Evolutionary conservation across 805 yeast genomes (phyloP), one percentile per base, ranked within the genome.

Genomic region (Blastobotrys terrestris): DNA sequence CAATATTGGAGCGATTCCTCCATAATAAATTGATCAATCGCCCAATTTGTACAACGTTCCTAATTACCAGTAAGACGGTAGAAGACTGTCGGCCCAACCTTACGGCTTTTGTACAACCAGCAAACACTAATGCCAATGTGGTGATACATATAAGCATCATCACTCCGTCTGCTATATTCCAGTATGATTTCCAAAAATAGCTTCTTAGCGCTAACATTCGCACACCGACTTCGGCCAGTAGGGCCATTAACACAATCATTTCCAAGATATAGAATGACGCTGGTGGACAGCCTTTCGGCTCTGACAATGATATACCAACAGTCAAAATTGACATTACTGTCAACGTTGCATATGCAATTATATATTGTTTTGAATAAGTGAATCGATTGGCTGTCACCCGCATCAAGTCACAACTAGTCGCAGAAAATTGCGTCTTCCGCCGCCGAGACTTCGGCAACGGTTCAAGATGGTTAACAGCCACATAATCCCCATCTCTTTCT

Each of bases 331-430:
- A 54, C 21, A 54, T 39, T 22, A 50, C 14, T 15, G 56, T 54
- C 40, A 54, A 31, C 2, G 48, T 11, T 3, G 51, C 22, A 48
- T 54, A 54, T 14, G 42, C 53, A n/a, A 54, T 31, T 18, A 54
- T 54, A 35, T 54, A 54, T 44, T 54, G 54, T 42, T 45, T 50
- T 8, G 56, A 54, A 26, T 54, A 54, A 3, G 56, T 54, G 54
- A 54, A 54, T 44, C 56, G 21, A 44, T 50, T 54, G 15, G 56
- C 56, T n/a, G 51, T 19, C 3, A 54, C 54, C 18, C 56, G 15
- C 15, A 54, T 50, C 41, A 54, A 43, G 31, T 54, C 56, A 15
- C 50, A 46, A 15, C 48, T 50, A 2, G 47, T 15, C 7, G 48
- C 52, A 15, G 48, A 20, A 51, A 54, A 54, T 35, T 54, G 56